Evolutionary conservation across 768 basidiomycete genomes (phyloP), one percentile per base, ranked within the genome.

Genomic region (Coprinellus micaceus): DNA sequence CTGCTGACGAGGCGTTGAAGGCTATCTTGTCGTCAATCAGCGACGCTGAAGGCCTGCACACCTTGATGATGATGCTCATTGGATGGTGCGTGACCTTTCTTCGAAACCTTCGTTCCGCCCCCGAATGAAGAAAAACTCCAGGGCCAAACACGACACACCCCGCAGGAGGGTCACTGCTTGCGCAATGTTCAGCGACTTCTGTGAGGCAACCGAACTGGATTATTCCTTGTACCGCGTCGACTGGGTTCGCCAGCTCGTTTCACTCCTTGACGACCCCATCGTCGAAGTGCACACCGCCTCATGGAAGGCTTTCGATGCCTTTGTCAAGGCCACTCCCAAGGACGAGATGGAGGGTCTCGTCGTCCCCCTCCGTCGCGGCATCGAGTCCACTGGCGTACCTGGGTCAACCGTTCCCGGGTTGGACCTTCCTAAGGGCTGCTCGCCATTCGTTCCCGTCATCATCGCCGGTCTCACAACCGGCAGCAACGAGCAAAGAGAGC

Each of bases 391-490:
- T 0, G 93, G 93, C 6, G 81, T 83, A 0, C 89, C 89, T 0
- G 92, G 93, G 2, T 75, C 77, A 19, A 74, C 72, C 5, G 91
- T 98, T 3, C 88, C 93, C 6, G 95, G 97, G 3, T 94, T 96
- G 79, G 86, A 84, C 54, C 74, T 90, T 12, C 80, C 83, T 13
- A 95, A 94, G 69, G 94, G 94, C 72, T 66, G 94, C 22, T 80
- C 89, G 21, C 87, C 94, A 0, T 78, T 86, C 4, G 88, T 97
- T 0, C 92, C 92, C 1, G 85, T 95, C 64, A 84, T 95, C 67
- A 88, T 96, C 43, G 89, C 91, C 2, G 96, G 96, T 62, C 87
- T 98, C 33, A 93, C 94, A 0, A 90, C 88, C 2, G 96, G 96
- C 33, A 98, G 83, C 69, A 95, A 95, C 70, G 95, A 98, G 58